Evolutionary conservation across 2,329 filamentous ascomycete species (phyloP), one percentile per base, ranked within the genome.

Genomic region (Aspergillus chevalieri): DNA sequence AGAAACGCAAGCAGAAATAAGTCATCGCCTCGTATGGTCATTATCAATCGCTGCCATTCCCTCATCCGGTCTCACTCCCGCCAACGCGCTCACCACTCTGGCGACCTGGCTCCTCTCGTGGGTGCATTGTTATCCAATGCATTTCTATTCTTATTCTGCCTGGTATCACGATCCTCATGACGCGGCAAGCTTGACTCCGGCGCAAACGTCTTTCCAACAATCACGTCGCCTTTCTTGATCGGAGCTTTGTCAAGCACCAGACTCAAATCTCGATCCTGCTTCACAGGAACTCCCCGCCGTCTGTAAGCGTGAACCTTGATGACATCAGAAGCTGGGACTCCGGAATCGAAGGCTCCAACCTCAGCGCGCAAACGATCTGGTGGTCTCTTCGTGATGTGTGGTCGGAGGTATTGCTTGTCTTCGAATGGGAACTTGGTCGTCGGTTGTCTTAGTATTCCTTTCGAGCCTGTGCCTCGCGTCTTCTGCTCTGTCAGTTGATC

Each of bases 1-100:
- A 60, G 48, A 62, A 61, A 41, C 54, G 59, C 44, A 61, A 61
- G 47, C 54, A 58, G 33, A 56, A 58, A 52, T 58, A 56, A 44
- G 19, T 36, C 19, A 17, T 12, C 26, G 14, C 9, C 4, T 14
- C n/a, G n/a, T 33, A 19, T 30, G 26, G 10, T 12, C 10, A 30
- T 30, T 12, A 12, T 5, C 26, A 30, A 30, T 7, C 26, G 7
- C 26, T 9, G 26, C 26, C 9, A 30, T 30, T 30, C 26, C 26
- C 26, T 30, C 26, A 10, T 30, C 26, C 10, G 9, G 8, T 30
- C 3, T 30, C 38, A 30, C 26, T 22, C 26, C 26, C 26, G 26
- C 26, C 26, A 30, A 30, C 26, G 10, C 34, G n/a, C 15, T 36
- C 38, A 41, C 38, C 38, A 41, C 10, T 22, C 7, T 12, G 26